phyloP scores from a whole-genome alignment of 2,329 filamentous ascomycete genomes.

The Talaromyces albobiverticillius region DNA sequence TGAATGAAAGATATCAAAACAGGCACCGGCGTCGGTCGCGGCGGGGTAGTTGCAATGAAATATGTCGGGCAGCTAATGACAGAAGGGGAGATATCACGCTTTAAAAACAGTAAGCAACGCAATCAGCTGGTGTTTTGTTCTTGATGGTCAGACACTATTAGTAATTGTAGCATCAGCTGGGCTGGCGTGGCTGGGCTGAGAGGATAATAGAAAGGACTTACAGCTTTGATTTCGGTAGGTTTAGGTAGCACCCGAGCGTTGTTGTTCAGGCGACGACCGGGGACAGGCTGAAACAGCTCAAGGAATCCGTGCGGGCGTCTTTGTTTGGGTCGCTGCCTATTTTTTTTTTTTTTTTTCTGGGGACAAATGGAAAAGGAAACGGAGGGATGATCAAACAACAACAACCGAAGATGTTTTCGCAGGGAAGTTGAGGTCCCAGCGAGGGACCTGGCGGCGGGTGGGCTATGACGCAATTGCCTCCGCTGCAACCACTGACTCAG shows the following conservation, averaged over 20 bases:
- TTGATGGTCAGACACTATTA: background rate
- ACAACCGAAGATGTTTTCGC: background rate
- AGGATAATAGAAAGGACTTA: no score
- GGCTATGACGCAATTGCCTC: constrained; percentile 2
- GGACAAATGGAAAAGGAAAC: background rate
- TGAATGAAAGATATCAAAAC: no score
- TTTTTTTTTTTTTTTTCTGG: no score
- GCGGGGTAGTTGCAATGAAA: constrained; percentile 7
- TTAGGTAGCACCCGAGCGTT: no score
- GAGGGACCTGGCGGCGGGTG: background rate
- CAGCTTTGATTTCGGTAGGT: no score
- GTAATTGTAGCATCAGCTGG: background rate
- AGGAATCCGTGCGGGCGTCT: no score
- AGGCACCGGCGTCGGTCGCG: background rate
- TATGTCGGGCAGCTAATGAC: background rate
- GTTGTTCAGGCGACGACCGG: no score
- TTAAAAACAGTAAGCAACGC: background rate
- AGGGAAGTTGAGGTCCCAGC: no score
- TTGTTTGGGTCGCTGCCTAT: no score
- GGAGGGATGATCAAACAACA: background rate
- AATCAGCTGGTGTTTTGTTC: background rate
- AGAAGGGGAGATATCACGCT: background rate
- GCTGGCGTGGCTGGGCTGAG: background rate
- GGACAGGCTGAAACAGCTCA: no score
- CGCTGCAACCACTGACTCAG: background rate